These are phyloP conservation scores for Cenchrus fungigraminus DNA, from an alignment of 176 grass and related monocot genomes.

Conservation along the genomic window DNA sequence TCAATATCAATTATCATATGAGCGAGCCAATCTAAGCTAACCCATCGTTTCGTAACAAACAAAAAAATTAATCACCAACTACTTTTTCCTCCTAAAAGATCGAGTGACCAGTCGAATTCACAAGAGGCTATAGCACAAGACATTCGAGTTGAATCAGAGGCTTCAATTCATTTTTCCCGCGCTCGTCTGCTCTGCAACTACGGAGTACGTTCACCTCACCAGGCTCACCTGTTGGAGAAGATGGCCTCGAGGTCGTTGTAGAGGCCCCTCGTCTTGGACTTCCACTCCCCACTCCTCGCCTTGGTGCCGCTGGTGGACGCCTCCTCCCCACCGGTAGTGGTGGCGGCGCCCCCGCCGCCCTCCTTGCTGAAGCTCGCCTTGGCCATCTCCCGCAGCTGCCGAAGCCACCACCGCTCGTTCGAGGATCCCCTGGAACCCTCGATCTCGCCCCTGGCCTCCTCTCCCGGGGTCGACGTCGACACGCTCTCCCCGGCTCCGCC, in stretches of 20 bases:
- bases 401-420: constrained; percentile 71
- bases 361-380: constrained; percentile 90
- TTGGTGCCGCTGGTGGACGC: constrained; percentile 69
- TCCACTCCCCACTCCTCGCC: constrained; percentile 52
- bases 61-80: no score
- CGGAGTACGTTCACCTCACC: not conserved
- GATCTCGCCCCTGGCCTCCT: constrained; percentile 11
- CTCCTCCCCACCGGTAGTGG: constrained; percentile 20
- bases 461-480: not conserved
- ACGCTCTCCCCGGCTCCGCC: constrained; percentile 19
- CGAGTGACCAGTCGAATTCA: not conserved
- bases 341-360: not conserved
- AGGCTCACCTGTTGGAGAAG: constrained; percentile 65
- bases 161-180: not conserved
- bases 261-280: constrained; percentile 57
- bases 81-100: not conserved
- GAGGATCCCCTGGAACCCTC: constrained; percentile 37
- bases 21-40: no score
- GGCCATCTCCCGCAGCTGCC: constrained; percentile 87
- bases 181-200: not conserved
- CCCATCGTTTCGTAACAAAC: no score
- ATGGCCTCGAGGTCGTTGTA: constrained; percentile 82
- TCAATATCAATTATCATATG: no score
- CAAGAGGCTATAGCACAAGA: not conserved
- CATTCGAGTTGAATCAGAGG: not conserved